Base-by-base conservation (phyloP, 179 eudicot species). In the Dionaea muscipula region DNA sequence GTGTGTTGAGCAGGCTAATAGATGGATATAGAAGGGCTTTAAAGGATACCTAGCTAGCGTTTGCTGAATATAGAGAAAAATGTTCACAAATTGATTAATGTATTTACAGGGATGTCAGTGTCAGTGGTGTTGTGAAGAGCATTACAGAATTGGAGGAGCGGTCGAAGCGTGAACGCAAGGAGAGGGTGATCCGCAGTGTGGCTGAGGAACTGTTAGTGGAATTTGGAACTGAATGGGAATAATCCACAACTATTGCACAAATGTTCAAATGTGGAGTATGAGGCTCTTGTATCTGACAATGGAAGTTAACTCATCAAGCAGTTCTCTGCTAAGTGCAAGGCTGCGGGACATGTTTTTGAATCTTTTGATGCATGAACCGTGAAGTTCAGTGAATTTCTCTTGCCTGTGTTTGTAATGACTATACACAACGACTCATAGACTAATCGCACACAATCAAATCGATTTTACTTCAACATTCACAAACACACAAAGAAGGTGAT, bases 41-140 rank as follows among this genome's bases (percentile, higher is more conserved):
- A 26, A 88, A 76, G 75, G 81, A 69, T 31, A 72, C 71, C 22
- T 80, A 77, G 3, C 69, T 21, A 62, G 38, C 67, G 21, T 87
- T 91, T 61, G 51, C 72, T 20, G 91, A 84, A 37, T 87, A 75
- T 41, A 78, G 84, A 51, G 70, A 82, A 48, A 66, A 48, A 0
- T 62, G 47, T 56, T 61, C 59, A 50, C 72, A 77, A 47, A 78
- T 69, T 1, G 84, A 80, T 66, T 88, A 82, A 51, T 84, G 91
- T 7, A 55, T 76, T 4, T 91, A 91, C 68, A 82, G 55, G 65
- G 95, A 91, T 69, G 91, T 79, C 47, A 94, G 95, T 19, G 72
- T 61, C 27, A 94, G 96, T 14, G 98, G 95, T 51, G 72, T 87
- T 15, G 83, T 91, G 17, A 65, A 82, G 67, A 87, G 80, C 45